Evolutionary conservation across 495 filamentous ascomycete genomes (phyloP), one percentile per base, ranked within the genome.

Genomic region (Trichoderma parareesei): DNA sequence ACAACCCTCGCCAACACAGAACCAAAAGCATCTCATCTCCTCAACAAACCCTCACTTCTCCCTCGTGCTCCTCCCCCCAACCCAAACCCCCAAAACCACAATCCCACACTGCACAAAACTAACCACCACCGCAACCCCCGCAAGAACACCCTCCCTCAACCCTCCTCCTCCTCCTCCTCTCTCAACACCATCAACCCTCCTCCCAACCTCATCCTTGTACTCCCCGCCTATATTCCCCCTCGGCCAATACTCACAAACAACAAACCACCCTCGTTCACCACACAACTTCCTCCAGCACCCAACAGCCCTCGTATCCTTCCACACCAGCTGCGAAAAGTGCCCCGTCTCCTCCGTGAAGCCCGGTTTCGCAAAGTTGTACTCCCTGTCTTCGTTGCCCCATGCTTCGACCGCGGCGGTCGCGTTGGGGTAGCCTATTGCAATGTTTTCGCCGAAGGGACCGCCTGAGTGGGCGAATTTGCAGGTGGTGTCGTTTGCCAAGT

Each of bases 271-370:
- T 53, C 68, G 64, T 46, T 75, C 76, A 27, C 77, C 80, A 65
- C 90, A 93, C 65, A 85, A 72, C 64, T 78, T 73, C 53, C 81
- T 74, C 43, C 82, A 88, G 72, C 91, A 95, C 8, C 91, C 91
- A 0, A 92, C 83, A 55, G 80, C 74, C 20, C 74, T 87, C 10
- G 89, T 92, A 42, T 78, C 76, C 72, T 82, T 85, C 91, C 91
- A 95, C 2, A 93, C 90, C 53, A 95, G 72, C 78, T 93, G 90
- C 37, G 90, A 91, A 73, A 91, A 95, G 75, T 95, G 90, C 0
- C 90, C 91, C n/a, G 90, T 92, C 18, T 74, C 69, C 66, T 89
- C 81, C 8, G 66, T 75, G 71, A 89, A 92, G 0, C 77, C 80
- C 0, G 82, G 78, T 8, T 69, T 62, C 14, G 20, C 66, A 73